Evolutionary conservation across 768 basidiomycete genomes (phyloP), one percentile per base, ranked within the genome.

Genomic region (Russula foetens): DNA sequence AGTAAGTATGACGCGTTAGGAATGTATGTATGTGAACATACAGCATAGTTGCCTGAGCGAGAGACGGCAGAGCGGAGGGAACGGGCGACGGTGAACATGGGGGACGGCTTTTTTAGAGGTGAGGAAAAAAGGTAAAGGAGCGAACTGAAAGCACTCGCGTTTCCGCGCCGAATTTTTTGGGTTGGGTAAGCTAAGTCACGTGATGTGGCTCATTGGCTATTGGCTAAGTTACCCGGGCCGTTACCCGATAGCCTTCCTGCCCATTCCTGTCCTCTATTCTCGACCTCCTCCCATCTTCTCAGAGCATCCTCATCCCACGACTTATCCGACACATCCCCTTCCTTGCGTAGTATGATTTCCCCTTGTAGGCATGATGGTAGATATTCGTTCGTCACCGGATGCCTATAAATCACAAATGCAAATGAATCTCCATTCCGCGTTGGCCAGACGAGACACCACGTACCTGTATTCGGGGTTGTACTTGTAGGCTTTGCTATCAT

Each of bases 41-140:
- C 86, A 69, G 84, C 82, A 81, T 83, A 84, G 72, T 74, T 77
- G 73, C 82, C 84, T 54, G 81, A 75, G 73, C 84, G 84, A 63
- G 79, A 74, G 60, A 76, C 79, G 65, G 84, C 76, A 65, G 76
- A 71, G 69, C 84, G 84, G 66, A 84, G 70, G 65, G 82, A 83
- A 75, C 83, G 84, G 73, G 81, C 79, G 75, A 77, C 81, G 71
- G 85, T 69, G 76, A 87, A 84, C 89, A 91, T 90, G 75, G 75
- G 82, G 72, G 65, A 70, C 4, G 8, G 31, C 74, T 24, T 28
- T 24, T 28, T 28, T 29, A 15, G 76, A 72, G 67, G 70, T 74
- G 73, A 76, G 71, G 54, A 39, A 56, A 17, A 44, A 63, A 17
- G 19, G 39, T 14, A 58, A 53, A 56, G 44, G 35, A 41, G 26